Percentiles rank a stretch among this genome's conserved stretches.
These are phyloP conservation scores for Stagonosporopsis cucurbitacearum DNA, from an alignment of 2,329 filamentous ascomycete species.

Conservation along the genomic window DNA sequence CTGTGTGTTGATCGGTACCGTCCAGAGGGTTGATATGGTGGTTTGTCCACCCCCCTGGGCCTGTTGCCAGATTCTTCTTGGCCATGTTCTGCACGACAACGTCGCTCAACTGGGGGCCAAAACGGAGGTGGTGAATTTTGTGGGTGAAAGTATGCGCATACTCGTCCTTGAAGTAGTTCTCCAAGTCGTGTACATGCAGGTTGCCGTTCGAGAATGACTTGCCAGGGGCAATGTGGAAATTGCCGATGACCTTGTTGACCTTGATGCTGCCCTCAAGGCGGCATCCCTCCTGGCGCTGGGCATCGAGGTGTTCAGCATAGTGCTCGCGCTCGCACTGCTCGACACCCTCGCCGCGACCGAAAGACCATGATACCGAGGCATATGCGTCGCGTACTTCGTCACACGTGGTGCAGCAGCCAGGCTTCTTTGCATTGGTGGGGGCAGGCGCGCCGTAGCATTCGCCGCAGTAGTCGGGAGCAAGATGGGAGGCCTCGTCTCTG, in stretches of 20 bases:
- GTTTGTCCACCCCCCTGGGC: slow-evolving; percentile 74
- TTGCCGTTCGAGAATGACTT: slow-evolving; percentile 96
- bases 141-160: slow-evolving; percentile 85
- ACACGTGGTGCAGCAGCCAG: slow-evolving; percentile 96
- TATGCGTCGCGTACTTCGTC: slow-evolving; percentile 97
- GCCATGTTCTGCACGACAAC: slow-evolving; percentile 58
- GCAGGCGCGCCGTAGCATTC: slow-evolving; percentile 85
- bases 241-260: slow-evolving; percentile 98
- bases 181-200: slow-evolving; percentile 96
- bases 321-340: slow-evolving; percentile 96
- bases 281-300: slow-evolving; percentile 89
- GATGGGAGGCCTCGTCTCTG: slow-evolving; percentile 71
- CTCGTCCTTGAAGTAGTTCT: slow-evolving; percentile 86
- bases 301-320: slow-evolving; percentile 86
- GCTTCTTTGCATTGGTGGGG: slow-evolving; percentile 73
- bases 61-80: slow-evolving; percentile 60
- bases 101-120: slow-evolving; percentile 88
- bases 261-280: slow-evolving; percentile 89
- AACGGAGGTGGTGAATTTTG: slow-evolving; percentile 84
- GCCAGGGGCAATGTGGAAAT: slow-evolving; percentile 97
- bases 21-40: slow-evolving; percentile 94
- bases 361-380: slow-evolving; percentile 87
- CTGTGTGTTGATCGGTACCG: slow-evolving; percentile 74
- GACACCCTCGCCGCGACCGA: slow-evolving; percentile 88
- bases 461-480: slow-evolving; percentile 92